Percentiles rank a stretch among this genome's conserved stretches.
These are phyloP conservation scores for Phytophthora nicotianae DNA, from an alignment of 352 stramenopile species.

Conservation along the genomic window DNA sequence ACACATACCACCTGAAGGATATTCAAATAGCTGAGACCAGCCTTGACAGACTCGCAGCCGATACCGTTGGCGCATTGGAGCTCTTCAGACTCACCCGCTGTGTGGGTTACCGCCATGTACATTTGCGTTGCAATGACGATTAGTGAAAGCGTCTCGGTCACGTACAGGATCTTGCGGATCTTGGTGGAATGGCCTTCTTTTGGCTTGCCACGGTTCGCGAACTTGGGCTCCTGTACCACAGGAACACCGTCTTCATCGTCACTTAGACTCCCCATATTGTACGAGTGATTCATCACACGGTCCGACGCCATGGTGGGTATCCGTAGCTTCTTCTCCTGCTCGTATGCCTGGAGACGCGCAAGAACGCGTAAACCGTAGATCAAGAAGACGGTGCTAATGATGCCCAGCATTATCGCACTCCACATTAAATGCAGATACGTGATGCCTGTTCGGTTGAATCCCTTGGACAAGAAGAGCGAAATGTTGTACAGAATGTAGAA, in stretches of 20 bases:
- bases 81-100: constrained; percentile 37
- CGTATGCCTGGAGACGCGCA: constrained; percentile 33
- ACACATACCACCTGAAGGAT: constrained; percentile 43
- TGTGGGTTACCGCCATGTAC: constrained; percentile 45
- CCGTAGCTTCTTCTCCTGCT: constrained; percentile 28
- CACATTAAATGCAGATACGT: constrained; percentile 41
- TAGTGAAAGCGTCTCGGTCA: constrained; percentile 34
- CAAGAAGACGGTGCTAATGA: constrained; percentile 47
- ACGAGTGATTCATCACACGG: constrained; percentile 37
- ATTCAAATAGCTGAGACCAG: constrained; percentile 43
- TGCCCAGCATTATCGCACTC: constrained; percentile 39
- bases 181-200: constrained; percentile 34
- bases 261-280: constrained; percentile 34
- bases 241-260: constrained; percentile 38
- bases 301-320: constrained; percentile 34
- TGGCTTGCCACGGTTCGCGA: constrained; percentile 17
- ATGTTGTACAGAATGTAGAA: constrained; percentile 49
- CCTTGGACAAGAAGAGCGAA: constrained; percentile 44
- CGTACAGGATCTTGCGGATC: constrained; percentile 42
- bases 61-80: constrained; percentile 67
- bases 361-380: constrained; percentile 44
- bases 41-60: constrained; percentile 47
- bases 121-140: constrained; percentile 46
- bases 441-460: constrained; percentile 36
- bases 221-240: constrained; percentile 31